Evolutionary conservation across 352 stramenopile species (phyloP).

Genomic region (Phytophthora macrochlamydospora): DNA sequence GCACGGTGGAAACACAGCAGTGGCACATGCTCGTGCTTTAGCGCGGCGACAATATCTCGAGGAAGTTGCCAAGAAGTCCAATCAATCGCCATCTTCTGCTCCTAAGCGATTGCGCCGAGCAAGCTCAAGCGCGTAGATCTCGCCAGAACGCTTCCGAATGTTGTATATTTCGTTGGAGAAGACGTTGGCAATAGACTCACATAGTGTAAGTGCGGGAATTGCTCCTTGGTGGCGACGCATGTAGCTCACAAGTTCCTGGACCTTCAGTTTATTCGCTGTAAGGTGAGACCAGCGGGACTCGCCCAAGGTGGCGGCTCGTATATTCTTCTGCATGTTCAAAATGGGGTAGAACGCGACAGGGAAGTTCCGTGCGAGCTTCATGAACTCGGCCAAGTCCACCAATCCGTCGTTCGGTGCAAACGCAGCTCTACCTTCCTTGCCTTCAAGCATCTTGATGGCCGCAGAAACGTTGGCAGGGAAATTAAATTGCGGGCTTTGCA

Average conservation of each 20-base stretch:
- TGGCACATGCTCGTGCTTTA: conserved; percentile 32
- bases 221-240: conserved; percentile 62
- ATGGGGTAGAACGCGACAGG: conserved; percentile 61
- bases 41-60: conserved; percentile 47
- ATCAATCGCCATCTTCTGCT: conserved; percentile 1
- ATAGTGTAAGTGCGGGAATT: conserved; percentile 45
- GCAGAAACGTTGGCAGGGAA: conserved; percentile 69
- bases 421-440: conserved; percentile 29
- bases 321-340: conserved; percentile 65
- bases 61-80: conserved; percentile 2
- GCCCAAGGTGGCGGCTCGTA: conserved; percentile 44
- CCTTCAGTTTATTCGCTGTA: conserved; percentile 55
- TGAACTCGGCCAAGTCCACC: conserved; percentile 53
- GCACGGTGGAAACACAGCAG: conserved; percentile 33
- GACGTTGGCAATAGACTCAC: conserved; percentile 47
- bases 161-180: conserved; percentile 50
- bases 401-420: conserved; percentile 41
- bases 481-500: conserved; percentile 69
- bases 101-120: conserved; percentile 36
- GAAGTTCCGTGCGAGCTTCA: conserved; percentile 57
- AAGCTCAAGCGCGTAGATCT: conserved; percentile 54
- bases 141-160: conserved; percentile 53
- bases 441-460: conserved; percentile 58
- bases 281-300: conserved; percentile 46
- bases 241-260: conserved; percentile 57